These are phyloP conservation scores for Thinopyrum elongatum DNA, from an alignment of 176 grass and related monocot genomes.

Conservation along the genomic window DNA sequence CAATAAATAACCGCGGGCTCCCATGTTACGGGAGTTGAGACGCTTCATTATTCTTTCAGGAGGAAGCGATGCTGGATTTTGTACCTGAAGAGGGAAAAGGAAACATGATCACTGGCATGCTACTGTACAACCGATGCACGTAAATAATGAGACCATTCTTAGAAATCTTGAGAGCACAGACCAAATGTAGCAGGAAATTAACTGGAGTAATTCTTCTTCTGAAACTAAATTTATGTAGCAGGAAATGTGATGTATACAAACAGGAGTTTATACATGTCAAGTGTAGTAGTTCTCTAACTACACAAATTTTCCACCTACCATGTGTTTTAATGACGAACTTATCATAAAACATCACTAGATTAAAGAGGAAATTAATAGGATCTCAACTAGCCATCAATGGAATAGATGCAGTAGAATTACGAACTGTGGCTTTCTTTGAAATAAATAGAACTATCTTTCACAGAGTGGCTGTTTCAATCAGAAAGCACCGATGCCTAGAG, in stretches of 20 bases:
- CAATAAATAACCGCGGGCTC: too few relatives aligned
- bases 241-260: neutral
- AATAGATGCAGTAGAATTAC: neutral
- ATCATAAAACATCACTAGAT: neutral
- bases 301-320: neutral
- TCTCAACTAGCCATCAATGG: neutral
- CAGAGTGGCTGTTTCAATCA: neutral
- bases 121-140: neutral
- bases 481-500: neutral
- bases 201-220: neutral
- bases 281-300: neutral
- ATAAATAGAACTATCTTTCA: neutral
- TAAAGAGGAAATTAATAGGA: neutral
- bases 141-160: neutral
- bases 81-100: neutral
- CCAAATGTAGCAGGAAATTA: neutral
- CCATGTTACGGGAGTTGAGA: too few relatives aligned
- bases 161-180: neutral
- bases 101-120: neutral
- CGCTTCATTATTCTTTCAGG: too few relatives aligned
- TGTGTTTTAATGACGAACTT: neutral
- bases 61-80: neutral
- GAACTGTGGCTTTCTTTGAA: neutral
- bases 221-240: neutral
- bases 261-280: neutral